A percentile compares a stretch with the other conserved stretches of the same genome.
Evolutionary conservation across 2,329 filamentous ascomycete species (phyloP).

Genomic region (Claviceps monticola): DNA sequence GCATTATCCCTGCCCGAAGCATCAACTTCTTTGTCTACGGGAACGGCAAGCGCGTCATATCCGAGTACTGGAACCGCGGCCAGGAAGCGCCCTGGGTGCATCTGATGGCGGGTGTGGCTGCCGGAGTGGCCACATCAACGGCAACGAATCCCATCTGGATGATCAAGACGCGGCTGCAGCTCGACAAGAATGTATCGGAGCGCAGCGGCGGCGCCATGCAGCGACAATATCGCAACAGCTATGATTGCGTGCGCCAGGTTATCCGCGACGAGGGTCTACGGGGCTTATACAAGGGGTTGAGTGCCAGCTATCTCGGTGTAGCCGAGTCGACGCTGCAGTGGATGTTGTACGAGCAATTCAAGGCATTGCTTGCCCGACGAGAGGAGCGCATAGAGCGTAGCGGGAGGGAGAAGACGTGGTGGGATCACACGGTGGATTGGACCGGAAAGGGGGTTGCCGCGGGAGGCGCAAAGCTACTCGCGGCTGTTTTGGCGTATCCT

Average conservation of each 20-base stretch:
- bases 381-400: conserved; percentile 42
- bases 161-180: conserved; percentile 81
- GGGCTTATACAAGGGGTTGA: conserved; percentile 81
- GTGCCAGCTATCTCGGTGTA: conserved; percentile 81
- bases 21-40: conserved; percentile 94
- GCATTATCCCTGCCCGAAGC: conserved; percentile 75
- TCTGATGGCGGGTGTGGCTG: conserved; percentile 58
- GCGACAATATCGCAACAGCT: conserved; percentile 72
- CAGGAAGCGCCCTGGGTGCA: conserved; percentile 64
- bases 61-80: conserved; percentile 58
- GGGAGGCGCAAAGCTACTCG: conserved; percentile 73
- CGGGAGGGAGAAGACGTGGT: conserved; percentile 50
- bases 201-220: conserved; percentile 36
- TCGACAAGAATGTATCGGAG: conserved; percentile 71
- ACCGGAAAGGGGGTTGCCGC: conserved; percentile 67
- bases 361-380: conserved; percentile 53
- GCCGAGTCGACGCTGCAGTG: conserved; percentile 85
- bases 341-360: conserved; percentile 90
- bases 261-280: conserved; percentile 65
- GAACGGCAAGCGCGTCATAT: conserved; percentile 75
- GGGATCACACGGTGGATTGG: conserved; percentile 66
- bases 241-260: conserved; percentile 76
- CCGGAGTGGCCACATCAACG: conserved; percentile 76
- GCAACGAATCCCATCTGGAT: conserved; percentile 95
- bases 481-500: conserved; percentile 75